phyloP scores from a whole-genome alignment of 1,139 yeast species.

The Suhomyces coccinellae region DNA sequence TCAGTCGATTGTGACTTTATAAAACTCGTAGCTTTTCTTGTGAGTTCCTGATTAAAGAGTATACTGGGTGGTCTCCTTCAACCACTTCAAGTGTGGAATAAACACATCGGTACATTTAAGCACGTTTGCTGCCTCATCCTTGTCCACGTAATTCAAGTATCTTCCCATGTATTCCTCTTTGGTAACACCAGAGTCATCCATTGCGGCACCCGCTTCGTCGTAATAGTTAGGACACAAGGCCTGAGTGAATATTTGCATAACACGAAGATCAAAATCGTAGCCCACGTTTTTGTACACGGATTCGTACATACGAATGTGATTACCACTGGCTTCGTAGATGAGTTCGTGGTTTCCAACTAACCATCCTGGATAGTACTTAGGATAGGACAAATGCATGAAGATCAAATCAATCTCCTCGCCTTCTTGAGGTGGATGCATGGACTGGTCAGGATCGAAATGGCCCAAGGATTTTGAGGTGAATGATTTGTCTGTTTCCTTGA shows the following conservation, averaged over 20 bases:
- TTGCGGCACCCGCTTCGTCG: conserved; percentile 28
- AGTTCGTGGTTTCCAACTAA: conserved; percentile 49
- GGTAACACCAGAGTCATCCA: conserved; percentile 26
- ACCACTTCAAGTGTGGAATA: conserved; percentile 28
- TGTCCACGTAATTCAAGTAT: conserved; percentile 29
- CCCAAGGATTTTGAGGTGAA: conserved; percentile 59
- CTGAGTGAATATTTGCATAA: conserved; percentile 37
- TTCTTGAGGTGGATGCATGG: conserved; percentile 20
- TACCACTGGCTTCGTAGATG: conserved; percentile 33
- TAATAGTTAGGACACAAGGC: conserved; percentile 42
- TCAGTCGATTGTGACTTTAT: no score
- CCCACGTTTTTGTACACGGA: conserved; percentile 43
- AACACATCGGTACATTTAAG: conserved; percentile 38
- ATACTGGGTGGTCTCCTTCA: conserved; percentile 21
- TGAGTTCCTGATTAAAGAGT: neutral
- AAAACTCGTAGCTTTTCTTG: neutral
- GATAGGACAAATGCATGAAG: conserved; percentile 66
- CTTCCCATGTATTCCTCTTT: conserved; percentile 37
- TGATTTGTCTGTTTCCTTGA: conserved; percentile 31
- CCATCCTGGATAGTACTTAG: conserved; percentile 57
- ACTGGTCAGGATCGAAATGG: conserved; percentile 55
- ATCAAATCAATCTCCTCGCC: conserved; percentile 32
- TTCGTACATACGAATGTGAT: conserved; percentile 50
- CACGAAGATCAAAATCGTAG: conserved; percentile 54
- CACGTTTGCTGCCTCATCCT: conserved; percentile 26